Conservation (phyloP, 78 protist genomes). For the Dictyostelium capitatum region DNA sequence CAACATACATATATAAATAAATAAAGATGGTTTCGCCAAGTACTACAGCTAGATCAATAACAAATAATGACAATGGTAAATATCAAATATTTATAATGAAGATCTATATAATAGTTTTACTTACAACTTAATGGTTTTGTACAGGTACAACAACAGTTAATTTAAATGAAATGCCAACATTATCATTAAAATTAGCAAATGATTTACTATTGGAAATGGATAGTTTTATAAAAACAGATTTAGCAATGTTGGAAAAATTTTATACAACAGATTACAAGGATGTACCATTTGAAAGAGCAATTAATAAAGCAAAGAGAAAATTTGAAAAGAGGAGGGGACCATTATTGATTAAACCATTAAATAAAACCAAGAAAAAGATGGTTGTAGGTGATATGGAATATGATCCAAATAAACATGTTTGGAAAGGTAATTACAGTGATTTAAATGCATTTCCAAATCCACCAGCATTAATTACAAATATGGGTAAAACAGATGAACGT, state of each 20-base stretch:
- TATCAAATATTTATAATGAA: too few species aligned
- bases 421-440: constrained; percentile 78
- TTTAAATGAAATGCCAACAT: constrained; percentile 28
- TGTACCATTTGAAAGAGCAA: constrained; percentile 78
- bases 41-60: too few species aligned
- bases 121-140: background rate
- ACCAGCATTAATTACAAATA: constrained; percentile 63
- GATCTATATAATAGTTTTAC: too few species aligned
- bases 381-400: constrained; percentile 79
- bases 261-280: constrained; percentile 52
- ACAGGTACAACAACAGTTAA: background rate
- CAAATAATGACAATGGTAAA: too few species aligned
- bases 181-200: constrained; percentile 30
- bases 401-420: constrained; percentile 59
- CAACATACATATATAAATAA: too few species aligned
- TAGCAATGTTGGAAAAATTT: constrained; percentile 58
- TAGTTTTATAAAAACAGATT: constrained; percentile 42
- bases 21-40: too few species aligned
- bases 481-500: constrained; percentile 3
- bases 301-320: constrained; percentile 76
- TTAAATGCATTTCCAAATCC: constrained; percentile 43
- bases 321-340: constrained; percentile 83
- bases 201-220: constrained; percentile 57
- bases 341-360: constrained; percentile 73
- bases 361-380: constrained; percentile 67